Base-by-base conservation (phyloP, 2,329 filamentous ascomycete genomes). In the Westerdykella ornata region DNA sequence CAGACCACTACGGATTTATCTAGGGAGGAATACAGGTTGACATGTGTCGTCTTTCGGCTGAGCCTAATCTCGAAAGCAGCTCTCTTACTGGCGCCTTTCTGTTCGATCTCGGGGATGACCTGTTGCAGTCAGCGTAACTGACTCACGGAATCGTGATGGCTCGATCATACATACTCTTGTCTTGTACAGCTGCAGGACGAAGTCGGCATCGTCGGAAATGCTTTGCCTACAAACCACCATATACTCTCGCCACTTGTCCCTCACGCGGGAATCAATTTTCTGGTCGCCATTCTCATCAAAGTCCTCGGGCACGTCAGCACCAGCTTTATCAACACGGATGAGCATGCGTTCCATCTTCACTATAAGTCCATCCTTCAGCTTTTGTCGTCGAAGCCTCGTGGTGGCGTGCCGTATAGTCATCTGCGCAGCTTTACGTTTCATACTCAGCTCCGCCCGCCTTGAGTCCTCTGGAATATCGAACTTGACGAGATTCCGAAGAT, bases 261-360 rank as follows among this genome's bases (percentile, higher is more conserved):
- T 63, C 9, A 72, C 70, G 39, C 73, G 70, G 7, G 77, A 77
- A 46, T 80, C 75, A 35, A 79, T 72, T 46, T 74, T 73, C 44
- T 78, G 67, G 46, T 76, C 81, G 35, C 74, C 72, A 48, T 81
- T 82, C 56, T 84, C 81, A 40, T 78, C 75, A 48, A 78, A 84
- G 43, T 82, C 77, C 5, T 75, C 71, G 1, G 77, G 74, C 7
- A 81, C 63, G 3, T 73, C 67, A 47, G 73, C 71, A 31, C 69
- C 53, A 5, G 69, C 72, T 31, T 70, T 69, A 51, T 82, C 81
- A 17, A 82, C 72, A 16, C 78, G 72, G 15, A 84, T 75, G 16
- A 84, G 72, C 81, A 84, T 84, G 44, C 75, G 78, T 55, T 83
- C 80, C 62, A 81, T 80, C 60, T 82, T 82, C 43, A 84, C 68